These are phyloP conservation scores for Oryza nivara DNA, from an alignment of 176 grass and related monocot species.

Conservation along the genomic window DNA sequence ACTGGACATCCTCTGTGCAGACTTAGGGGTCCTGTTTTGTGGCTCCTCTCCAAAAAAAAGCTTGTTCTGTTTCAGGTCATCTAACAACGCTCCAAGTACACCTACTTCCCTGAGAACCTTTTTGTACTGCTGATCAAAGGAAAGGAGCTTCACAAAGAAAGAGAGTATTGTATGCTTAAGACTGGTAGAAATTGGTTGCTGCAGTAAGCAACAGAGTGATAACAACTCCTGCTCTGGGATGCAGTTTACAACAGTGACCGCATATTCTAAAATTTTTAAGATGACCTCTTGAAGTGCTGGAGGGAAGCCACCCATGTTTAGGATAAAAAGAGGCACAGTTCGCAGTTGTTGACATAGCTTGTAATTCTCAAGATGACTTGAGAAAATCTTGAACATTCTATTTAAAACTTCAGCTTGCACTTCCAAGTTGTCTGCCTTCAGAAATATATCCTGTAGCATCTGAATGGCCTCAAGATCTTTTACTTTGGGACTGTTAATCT, in stretches of 20 bases:
- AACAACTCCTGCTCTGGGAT: constrained; percentile 95
- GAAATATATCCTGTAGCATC: constrained; percentile 99
- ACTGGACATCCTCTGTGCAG: constrained; percentile 51
- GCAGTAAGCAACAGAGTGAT: constrained; percentile 97
- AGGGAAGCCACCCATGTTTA: constrained; percentile 99
- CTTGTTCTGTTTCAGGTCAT: constrained; percentile 97
- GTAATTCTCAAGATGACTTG: constrained; percentile 98
- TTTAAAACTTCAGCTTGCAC: constrained; percentile 98
- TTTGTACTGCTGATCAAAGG: constrained; percentile 99
- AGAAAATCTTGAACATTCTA: constrained; percentile 99
- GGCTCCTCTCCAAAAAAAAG: constrained; percentile 75
- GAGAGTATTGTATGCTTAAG: constrained; percentile 91
- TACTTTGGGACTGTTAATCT: constrained; percentile 85
- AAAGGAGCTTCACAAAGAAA: constrained; percentile 96
- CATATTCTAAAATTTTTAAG: constrained; percentile 99
- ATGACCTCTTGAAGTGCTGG: constrained; percentile 94
- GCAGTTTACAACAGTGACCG: constrained; percentile 97
- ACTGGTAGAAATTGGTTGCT: constrained; percentile 88
- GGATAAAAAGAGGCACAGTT: constrained; percentile 95
- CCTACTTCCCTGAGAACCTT: constrained; percentile 98
- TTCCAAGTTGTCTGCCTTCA: constrained; percentile 97
- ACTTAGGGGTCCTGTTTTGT: constrained; percentile 66
- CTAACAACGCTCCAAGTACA: constrained; percentile 89
- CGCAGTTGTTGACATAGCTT: constrained; percentile 93
- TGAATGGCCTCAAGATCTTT: constrained; percentile 99